Conservation (phyloP, 352 stramenopile species). For the Pythium biforme region DNA sequence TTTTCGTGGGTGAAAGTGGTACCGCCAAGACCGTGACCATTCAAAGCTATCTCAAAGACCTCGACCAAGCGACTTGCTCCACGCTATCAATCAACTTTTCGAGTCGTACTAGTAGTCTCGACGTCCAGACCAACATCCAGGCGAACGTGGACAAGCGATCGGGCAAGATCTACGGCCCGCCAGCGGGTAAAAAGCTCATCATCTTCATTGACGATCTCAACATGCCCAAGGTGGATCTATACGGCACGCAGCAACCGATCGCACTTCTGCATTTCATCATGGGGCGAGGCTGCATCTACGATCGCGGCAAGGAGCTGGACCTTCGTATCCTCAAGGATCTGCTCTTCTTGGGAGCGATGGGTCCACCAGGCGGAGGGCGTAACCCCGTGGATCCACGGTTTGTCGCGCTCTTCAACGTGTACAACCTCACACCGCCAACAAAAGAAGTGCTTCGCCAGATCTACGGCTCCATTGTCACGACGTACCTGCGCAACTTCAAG, state of each 20-base stretch:
- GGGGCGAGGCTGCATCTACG: conserved; percentile 90
- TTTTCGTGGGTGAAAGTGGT: conserved; percentile 94
- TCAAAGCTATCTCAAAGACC: conserved; percentile 89
- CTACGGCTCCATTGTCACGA: conserved; percentile 92
- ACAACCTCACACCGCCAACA: conserved; percentile 92
- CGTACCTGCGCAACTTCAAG: conserved; percentile 88
- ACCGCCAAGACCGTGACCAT: conserved; percentile 96
- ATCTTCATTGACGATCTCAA: conserved; percentile 97
- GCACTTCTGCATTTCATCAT: conserved; percentile 94
- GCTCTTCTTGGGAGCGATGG: conserved; percentile 94
- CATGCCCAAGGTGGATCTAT: conserved; percentile 96
- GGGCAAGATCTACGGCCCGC: conserved; percentile 93
- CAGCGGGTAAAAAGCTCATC: conserved; percentile 92
- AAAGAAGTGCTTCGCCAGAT: conserved; percentile 91
- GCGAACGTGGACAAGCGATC: conserved; percentile 95
- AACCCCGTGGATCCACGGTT: conserved; percentile 95
- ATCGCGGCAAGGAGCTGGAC: conserved; percentile 94
- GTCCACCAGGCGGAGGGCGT: conserved; percentile 90
- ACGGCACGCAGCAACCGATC: conserved; percentile 96
- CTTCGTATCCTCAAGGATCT: conserved; percentile 93
- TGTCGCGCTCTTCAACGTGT: conserved; percentile 95
- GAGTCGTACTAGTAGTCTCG: conserved; percentile 89
- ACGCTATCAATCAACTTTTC: conserved; percentile 93
- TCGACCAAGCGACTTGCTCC: conserved; percentile 68
- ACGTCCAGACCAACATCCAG: conserved; percentile 95